Evolutionary conservation across 495 filamentous ascomycete species (phyloP), one percentile per base, ranked within the genome.

Genomic region (Bryoglossum gracile): DNA sequence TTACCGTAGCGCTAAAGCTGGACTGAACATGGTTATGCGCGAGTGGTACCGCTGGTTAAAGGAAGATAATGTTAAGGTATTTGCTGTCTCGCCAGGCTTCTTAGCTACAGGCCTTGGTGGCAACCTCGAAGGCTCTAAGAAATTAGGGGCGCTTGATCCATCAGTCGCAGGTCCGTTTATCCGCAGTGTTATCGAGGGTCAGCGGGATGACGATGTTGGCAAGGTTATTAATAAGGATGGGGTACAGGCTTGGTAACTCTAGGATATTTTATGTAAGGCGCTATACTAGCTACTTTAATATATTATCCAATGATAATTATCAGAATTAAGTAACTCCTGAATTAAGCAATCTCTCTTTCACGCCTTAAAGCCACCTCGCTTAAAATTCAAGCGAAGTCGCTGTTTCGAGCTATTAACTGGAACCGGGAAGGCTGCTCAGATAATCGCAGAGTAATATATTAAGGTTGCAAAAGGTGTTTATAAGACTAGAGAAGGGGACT

Each of bases 11-110:
- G 59, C 65, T 22, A 84, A 85, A 65, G 71, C 77, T 0, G 80
- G 72, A 6, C 47, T 85, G 55, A 83, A 84, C 49, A 84, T 83
- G 80, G 28, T 82, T 62, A 80, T 83, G 77, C 65, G 70, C 25
- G 72, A 77, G 45, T 85, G 78, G 78, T 21, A 52, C 18, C 62
- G 69, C 5, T 54, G 68, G 6, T 57, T 84, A 41, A 65, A 66
- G 47, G 67, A 74, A 14, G 81, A 84, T 46, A 76, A 75, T 0
- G 78, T 83, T 1, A 83, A 83, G 59, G 70, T 77, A 0, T 83
- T 67, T 65, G 55, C 58, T 17, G 58, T 83, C 11, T 67, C 62
- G 1, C 81, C 80, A 0, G 80, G 80, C 0, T 74, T 74, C 43
- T 54, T 83, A 25, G 78, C 74, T 0, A 83, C 78, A 1, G 68